These are phyloP conservation scores for Cladobotryum protrusum DNA, from an alignment of 2,329 filamentous ascomycete genomes.

Conservation along the genomic window DNA sequence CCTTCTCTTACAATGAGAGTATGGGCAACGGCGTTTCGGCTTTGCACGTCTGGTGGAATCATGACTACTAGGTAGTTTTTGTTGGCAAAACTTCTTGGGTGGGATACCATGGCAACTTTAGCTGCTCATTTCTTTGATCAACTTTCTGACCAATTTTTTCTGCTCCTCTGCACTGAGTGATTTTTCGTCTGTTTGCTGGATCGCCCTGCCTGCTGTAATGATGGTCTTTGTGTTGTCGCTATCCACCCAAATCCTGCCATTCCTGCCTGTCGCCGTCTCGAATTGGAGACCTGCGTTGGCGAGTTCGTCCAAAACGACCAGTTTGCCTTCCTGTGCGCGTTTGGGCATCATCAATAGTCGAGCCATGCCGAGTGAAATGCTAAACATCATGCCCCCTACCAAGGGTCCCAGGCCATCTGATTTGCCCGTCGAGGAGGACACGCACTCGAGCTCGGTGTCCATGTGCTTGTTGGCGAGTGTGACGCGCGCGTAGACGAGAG, in stretches of 20 bases:
- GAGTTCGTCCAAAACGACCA: constrained; percentile 74
- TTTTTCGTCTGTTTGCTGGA: constrained; percentile 70
- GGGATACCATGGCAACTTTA: background rate
- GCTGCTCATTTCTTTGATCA: constrained; percentile 46
- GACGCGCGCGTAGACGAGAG: constrained; percentile 85
- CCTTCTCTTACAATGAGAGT: background rate
- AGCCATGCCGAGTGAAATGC: constrained; percentile 75
- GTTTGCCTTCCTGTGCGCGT: constrained; percentile 53
- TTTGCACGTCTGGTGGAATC: background rate
- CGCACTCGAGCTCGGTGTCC: constrained; percentile 86
- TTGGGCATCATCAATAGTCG: constrained; percentile 65
- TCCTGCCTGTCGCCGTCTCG: constrained; percentile 88
- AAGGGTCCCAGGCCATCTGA: constrained; percentile 81
- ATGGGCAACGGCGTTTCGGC: background rate
- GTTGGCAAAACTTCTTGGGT: background rate
- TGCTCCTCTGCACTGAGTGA: constrained; percentile 59
- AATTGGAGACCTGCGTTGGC: constrained; percentile 73
- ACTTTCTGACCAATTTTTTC: constrained; percentile 60
- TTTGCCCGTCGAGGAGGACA: constrained; percentile 80
- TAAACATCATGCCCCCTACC: constrained; percentile 78
- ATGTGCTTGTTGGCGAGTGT: constrained; percentile 71
- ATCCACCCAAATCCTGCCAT: constrained; percentile 88
- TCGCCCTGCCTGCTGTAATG: constrained; percentile 69
- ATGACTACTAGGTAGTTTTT: background rate
- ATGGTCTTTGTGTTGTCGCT: constrained; percentile 68